Evolutionary conservation across 1,284 basidiomycete species (phyloP).

Genomic region (Laetiporus sulphureus): DNA sequence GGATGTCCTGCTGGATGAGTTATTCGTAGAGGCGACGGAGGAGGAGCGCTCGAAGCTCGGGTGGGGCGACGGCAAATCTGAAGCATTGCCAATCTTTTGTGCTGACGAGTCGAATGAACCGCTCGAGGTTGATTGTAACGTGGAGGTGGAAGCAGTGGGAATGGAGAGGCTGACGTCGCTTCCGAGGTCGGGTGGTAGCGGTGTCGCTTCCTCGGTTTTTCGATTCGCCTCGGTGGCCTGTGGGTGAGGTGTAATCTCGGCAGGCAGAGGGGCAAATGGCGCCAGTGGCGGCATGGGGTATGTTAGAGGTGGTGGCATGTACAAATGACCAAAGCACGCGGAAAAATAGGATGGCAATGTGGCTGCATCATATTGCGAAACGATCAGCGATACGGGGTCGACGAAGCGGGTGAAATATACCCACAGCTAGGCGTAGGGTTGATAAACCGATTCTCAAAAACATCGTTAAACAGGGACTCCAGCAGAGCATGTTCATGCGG

Average conservation of each 20-base stretch:
- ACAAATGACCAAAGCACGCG: constrained; percentile 62
- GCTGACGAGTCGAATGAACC: not conserved
- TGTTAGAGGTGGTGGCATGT: constrained; percentile 50
- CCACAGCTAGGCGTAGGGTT: constrained; percentile 28
- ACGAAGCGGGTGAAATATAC: constrained; percentile 5
- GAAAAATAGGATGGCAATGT: constrained; percentile 65
- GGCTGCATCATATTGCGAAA: constrained; percentile 30
- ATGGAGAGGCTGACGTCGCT: not conserved
- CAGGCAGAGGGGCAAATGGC: constrained; percentile 50
- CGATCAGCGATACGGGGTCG: not conserved
- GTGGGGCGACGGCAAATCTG: too few relatives aligned
- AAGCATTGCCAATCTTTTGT: too few relatives aligned
- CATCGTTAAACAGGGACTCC: constrained; percentile 27
- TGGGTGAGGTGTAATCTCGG: constrained; percentile 5
- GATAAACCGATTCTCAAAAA: constrained; percentile 31
- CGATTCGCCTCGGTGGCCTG: not conserved
- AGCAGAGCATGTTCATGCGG: constrained; percentile 30
- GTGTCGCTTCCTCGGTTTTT: not conserved
- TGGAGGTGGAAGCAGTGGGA: not conserved
- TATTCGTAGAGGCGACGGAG: too few relatives aligned
- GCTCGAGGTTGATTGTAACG: not conserved
- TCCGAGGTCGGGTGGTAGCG: not conserved
- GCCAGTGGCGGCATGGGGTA: constrained; percentile 69
- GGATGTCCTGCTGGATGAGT: too few relatives aligned
- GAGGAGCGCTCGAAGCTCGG: not conserved